Evolutionary conservation across 176 grass and related monocot species (phyloP).

Genomic region (Oryza officinalis): DNA sequence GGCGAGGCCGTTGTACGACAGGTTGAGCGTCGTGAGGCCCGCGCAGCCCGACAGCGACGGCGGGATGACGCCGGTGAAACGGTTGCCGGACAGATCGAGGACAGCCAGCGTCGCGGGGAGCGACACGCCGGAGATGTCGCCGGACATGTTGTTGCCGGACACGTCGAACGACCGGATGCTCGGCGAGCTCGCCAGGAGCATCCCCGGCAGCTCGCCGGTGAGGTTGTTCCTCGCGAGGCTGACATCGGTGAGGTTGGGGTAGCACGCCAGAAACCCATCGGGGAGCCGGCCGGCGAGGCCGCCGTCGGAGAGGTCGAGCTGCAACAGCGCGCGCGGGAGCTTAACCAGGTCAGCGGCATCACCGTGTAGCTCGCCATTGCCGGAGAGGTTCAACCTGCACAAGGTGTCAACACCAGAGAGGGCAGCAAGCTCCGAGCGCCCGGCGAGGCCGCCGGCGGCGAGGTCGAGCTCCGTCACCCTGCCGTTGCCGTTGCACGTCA

Average conservation of each 20-base stretch:
- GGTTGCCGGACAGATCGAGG: slow-evolving; percentile 76
- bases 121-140: slow-evolving; percentile 46
- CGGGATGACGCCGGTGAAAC: slow-evolving; percentile 58
- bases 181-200: slow-evolving; percentile 37
- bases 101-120: slow-evolving; percentile 42
- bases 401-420: slow-evolving; percentile 52
- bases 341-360: slow-evolving; percentile 45
- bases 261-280: slow-evolving; percentile 43
- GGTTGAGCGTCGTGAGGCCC: slow-evolving; percentile 58
- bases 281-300: slow-evolving; percentile 62
- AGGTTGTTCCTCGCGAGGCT: slow-evolving; percentile 75
- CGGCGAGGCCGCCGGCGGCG: slow-evolving; percentile 47
- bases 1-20: slow-evolving; percentile 68
- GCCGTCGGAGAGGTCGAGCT: slow-evolving; percentile 64
- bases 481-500: slow-evolving; percentile 55
- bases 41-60: slow-evolving; percentile 57
- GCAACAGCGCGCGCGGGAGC: slow-evolving; percentile 46
- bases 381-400: slow-evolving; percentile 68
- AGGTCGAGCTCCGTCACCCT: slow-evolving; percentile 70
- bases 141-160: slow-evolving; percentile 83
- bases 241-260: slow-evolving; percentile 58
- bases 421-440: slow-evolving; percentile 33
- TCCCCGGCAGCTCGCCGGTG: slow-evolving; percentile 51
- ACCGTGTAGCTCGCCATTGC: slow-evolving; percentile 46
- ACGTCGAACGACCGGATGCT: slow-evolving; percentile 65